Conservation (phyloP, 2,329 filamentous ascomycete genomes). For the Fusarium subglutinans region DNA sequence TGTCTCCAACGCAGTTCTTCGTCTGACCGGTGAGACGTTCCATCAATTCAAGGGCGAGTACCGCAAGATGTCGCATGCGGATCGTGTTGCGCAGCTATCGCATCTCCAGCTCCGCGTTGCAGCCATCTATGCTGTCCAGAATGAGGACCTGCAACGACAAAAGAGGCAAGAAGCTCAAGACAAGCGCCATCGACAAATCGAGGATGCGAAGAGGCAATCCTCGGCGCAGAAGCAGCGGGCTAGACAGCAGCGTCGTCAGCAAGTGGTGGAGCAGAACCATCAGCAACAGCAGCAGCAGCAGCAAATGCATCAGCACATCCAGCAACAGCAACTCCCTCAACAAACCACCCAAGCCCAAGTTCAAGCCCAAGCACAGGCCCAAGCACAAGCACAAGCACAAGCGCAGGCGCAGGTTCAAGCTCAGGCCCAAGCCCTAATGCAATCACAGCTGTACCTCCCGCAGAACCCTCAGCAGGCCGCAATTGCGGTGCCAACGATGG, state of each 20-base stretch:
- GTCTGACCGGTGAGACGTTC: slow-evolving; percentile 55
- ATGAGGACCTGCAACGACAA: slow-evolving; percentile 55
- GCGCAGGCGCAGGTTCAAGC: slow-evolving; percentile 38
- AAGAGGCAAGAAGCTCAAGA: slow-evolving; percentile 51
- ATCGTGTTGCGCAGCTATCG: slow-evolving; percentile 51
- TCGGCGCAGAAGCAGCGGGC: slow-evolving; percentile 40
- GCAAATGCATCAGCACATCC: slow-evolving; percentile 37
- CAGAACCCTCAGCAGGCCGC: slow-evolving; percentile 38
- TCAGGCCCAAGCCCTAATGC: slow-evolving; percentile 41
- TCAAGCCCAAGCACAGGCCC: slow-evolving; percentile 38
- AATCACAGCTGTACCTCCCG: slow-evolving; percentile 43
- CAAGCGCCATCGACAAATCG: slow-evolving; percentile 51
- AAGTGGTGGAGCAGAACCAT: slow-evolving; percentile 40
- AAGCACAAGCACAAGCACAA: slow-evolving; percentile 40
- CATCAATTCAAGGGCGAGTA: slow-evolving; percentile 56
- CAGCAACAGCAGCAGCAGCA: slow-evolving; percentile 36
- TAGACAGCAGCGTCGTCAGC: slow-evolving; percentile 40
- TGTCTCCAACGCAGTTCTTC: slow-evolving; percentile 50
- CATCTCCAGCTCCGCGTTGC: slow-evolving; percentile 55
- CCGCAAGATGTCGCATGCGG: slow-evolving; percentile 53
- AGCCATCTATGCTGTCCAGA: slow-evolving; percentile 56
- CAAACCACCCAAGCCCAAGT: slow-evolving; percentile 37
- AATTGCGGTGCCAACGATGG: slow-evolving; percentile 43
- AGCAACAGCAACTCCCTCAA: slow-evolving; percentile 41
- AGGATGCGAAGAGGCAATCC: slow-evolving; percentile 42